These are phyloP conservation scores for Symmetrospora coprosmae DNA, from an alignment of 768 basidiomycete species.

Conservation along the genomic window DNA sequence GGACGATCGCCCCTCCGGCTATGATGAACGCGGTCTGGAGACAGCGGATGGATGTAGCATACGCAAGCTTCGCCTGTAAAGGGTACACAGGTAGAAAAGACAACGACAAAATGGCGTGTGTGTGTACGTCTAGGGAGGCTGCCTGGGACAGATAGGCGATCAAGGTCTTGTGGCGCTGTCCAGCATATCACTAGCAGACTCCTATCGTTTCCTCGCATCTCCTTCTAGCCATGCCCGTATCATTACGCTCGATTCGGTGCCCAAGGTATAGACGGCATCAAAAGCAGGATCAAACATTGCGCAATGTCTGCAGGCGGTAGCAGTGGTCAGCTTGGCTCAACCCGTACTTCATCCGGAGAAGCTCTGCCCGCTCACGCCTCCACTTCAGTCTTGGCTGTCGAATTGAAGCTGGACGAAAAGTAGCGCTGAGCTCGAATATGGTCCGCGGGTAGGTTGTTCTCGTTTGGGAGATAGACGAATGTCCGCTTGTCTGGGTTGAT, in stretches of 20 bases:
- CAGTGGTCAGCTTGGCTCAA: not conserved
- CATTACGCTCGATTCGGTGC: not conserved
- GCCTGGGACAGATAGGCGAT: too few species aligned
- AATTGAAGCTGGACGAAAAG: slow-evolving; percentile 4
- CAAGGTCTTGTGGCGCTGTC: too few species aligned
- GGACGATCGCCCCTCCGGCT: too few species aligned
- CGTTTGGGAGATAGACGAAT: not conserved
- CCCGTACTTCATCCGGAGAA: not conserved
- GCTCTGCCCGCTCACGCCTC: slow-evolving; percentile 2
- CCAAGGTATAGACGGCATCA: slow-evolving; percentile 6
- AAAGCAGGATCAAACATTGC: slow-evolving; percentile 16
- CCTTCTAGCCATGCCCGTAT: not conserved
- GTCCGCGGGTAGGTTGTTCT: not conserved
- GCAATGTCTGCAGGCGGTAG: not conserved
- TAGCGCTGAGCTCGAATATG: slow-evolving; percentile 3
- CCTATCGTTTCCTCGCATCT: not conserved
- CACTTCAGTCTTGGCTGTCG: slow-evolving; percentile 12
- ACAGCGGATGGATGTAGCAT: too few species aligned
- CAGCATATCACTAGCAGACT: not conserved
- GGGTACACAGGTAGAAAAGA: too few species aligned
- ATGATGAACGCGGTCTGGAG: too few species aligned
- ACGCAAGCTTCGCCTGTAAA: too few species aligned
- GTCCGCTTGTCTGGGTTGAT: not conserved
- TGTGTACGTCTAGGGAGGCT: too few species aligned
- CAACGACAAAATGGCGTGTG: too few species aligned